Evolutionary conservation across 2,329 filamentous ascomycete species (phyloP).

Genomic region (Zasmidium cellare): DNA sequence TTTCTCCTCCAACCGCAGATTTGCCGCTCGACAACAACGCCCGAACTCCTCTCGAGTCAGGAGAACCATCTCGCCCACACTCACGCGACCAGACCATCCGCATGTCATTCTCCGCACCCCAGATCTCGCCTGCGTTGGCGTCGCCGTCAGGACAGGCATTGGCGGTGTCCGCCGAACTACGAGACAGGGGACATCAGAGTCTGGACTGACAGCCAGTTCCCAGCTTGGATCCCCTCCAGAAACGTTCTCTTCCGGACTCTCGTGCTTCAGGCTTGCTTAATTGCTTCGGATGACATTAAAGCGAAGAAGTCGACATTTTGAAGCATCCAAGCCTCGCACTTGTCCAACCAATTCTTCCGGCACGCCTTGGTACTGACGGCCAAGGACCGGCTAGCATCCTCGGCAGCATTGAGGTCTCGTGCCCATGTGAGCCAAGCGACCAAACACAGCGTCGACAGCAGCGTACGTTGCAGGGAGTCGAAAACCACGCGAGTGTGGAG

Average conservation of each 20-base stretch:
- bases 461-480: background rate
- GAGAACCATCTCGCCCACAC: background rate
- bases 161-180: background rate
- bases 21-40: background rate
- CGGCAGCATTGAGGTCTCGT: background rate
- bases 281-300: background rate
- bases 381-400: background rate
- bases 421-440: background rate
- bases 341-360: background rate
- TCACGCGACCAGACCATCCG: background rate
- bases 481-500: conserved; percentile 18
- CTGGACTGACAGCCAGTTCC: too few species aligned
- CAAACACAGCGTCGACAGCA: background rate
- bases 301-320: background rate
- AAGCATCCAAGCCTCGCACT: background rate
- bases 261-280: too few species aligned
- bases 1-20: background rate
- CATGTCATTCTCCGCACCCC: background rate
- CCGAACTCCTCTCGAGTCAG: background rate
- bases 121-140: background rate
- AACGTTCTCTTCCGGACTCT: too few species aligned
- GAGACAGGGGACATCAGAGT: background rate
- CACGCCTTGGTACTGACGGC: background rate
- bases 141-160: background rate
- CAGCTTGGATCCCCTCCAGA: too few species aligned